These are phyloP conservation scores for Fusarium sp. DNA, from an alignment of 2,329 filamentous ascomycete genomes.

Conservation along the genomic window DNA sequence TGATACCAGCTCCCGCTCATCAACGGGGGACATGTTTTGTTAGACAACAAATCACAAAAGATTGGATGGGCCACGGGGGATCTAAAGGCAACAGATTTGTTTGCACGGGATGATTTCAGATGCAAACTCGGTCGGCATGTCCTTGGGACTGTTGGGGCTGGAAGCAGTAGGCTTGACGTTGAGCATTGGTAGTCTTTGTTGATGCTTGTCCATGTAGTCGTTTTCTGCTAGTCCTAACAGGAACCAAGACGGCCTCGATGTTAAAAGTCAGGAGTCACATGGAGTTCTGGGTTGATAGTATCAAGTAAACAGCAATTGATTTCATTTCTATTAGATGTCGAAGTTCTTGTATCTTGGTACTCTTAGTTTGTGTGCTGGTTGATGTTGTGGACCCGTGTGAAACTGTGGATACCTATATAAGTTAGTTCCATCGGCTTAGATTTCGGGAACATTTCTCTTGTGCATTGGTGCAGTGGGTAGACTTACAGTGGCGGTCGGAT, in stretches of 20 bases:
- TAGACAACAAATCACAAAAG: conserved; percentile 30
- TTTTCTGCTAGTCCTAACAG: conserved; percentile 16
- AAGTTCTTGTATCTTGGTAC: too few species aligned
- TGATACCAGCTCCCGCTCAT: conserved; percentile 31
- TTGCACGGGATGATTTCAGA: conserved; percentile 8
- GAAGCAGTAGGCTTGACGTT: neutral
- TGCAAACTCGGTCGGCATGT: neutral
- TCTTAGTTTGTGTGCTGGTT: neutral
- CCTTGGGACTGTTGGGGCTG: conserved; percentile 16
- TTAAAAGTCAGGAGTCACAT: conserved; percentile 25
- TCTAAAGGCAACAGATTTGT: conserved; percentile 23
- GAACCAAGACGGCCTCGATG: conserved; percentile 14
- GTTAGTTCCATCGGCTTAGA: accelerated
- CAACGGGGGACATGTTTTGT: conserved; percentile 21
- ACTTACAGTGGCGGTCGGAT: too few species aligned
- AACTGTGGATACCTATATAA: too few species aligned
- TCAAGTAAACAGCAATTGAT: conserved; percentile 27
- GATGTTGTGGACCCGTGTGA: too few species aligned
- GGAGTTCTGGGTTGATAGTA: conserved; percentile 28
- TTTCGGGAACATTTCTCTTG: too few species aligned
- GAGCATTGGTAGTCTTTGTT: neutral
- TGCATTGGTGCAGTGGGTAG: too few species aligned
- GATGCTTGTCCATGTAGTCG: neutral
- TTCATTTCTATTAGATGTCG: neutral
- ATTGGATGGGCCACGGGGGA: conserved; percentile 38